Base-by-base conservation (phyloP, 2,329 filamentous ascomycete species). In the Myrmaecium sp. region DNA sequence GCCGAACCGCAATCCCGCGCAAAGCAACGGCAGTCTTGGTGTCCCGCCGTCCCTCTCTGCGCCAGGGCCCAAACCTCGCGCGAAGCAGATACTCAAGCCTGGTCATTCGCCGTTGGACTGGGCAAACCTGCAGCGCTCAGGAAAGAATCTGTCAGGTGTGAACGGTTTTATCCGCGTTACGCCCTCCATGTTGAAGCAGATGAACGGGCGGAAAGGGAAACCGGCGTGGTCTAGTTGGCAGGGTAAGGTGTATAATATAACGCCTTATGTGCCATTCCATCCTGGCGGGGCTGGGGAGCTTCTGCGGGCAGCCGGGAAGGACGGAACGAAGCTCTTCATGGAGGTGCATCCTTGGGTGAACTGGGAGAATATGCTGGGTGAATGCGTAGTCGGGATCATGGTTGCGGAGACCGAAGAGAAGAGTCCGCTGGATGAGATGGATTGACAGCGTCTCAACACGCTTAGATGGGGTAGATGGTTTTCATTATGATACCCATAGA, bases 91-190 rank as follows among this genome's bases (percentile, higher is more conserved):
- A 6, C 69, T 98, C 4, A 67, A 73, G n/a, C 89, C 89, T 0
- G 86, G 89, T 17, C 84, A 86, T 58, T 93, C 82, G 2, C 86
- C 89, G 0, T 71, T 98, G 8, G 89, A 98, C 64, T 98, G 89
- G 89, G 89, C 89, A 8, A 72, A 76, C 5, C 66, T 93, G 1
- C 74, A 82, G 35, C 67, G 83, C 14, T 74, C 77, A n/a, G 69
- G 69, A 20, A 41, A 42, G 26, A 60, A 60, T 29, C 40, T 62
- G 1, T 49, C 56, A 6, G 58, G 57, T 11, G 58, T 71, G 0
- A 43, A 54, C 36, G 77, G 33, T 40, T 66, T 36, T 36, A 55
- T 80, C 21, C 72, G 78, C 23, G 82, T 98, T 18, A 80, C 84
- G 5, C 84, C 86, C 2, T 74, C 73, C 4, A 69, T 81, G 64